Conservation (phyloP, 495 filamentous ascomycete genomes). For the Aspergillus baeticus region DNA sequence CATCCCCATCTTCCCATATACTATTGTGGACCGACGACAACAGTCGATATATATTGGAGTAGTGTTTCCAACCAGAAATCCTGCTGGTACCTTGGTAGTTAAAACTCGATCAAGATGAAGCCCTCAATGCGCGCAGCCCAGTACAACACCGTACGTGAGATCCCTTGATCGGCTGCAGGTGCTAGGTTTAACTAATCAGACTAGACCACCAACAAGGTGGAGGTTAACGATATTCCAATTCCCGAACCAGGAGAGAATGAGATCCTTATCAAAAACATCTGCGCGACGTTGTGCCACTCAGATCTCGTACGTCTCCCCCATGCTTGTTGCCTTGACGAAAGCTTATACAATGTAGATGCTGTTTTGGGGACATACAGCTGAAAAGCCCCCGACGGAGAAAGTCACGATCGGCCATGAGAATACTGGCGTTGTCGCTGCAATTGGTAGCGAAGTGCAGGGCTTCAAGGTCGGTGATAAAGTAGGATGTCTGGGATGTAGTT, state of each 20-base stretch:
- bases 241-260: slow-evolving; percentile 5
- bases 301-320: slow-evolving; percentile 6
- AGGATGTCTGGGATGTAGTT: slow-evolving; percentile 13
- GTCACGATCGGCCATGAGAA: slow-evolving; percentile 15
- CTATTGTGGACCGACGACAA: too few relatives aligned
- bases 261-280: slow-evolving; percentile 12
- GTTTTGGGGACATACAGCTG: slow-evolving; percentile 16
- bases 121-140: not conserved
- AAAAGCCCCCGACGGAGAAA: slow-evolving; percentile 12
- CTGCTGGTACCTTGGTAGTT: too few relatives aligned
- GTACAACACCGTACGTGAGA: not conserved
- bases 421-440: slow-evolving; percentile 4
- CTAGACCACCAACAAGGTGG: slow-evolving; percentile 14
- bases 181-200: too few relatives aligned
- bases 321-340: not conserved
- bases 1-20: too few relatives aligned
- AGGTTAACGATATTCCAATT: slow-evolving; percentile 12
- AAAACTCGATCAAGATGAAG: too few relatives aligned
- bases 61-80: too few relatives aligned
- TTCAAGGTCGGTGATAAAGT: slow-evolving; percentile 13
- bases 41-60: too few relatives aligned
- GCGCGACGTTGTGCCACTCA: slow-evolving; percentile 11
- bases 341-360: not conserved
- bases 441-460: not conserved
- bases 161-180: too few relatives aligned